Evolutionary conservation across 495 filamentous ascomycete species (phyloP).

Genomic region (Penicillium verhagenii): DNA sequence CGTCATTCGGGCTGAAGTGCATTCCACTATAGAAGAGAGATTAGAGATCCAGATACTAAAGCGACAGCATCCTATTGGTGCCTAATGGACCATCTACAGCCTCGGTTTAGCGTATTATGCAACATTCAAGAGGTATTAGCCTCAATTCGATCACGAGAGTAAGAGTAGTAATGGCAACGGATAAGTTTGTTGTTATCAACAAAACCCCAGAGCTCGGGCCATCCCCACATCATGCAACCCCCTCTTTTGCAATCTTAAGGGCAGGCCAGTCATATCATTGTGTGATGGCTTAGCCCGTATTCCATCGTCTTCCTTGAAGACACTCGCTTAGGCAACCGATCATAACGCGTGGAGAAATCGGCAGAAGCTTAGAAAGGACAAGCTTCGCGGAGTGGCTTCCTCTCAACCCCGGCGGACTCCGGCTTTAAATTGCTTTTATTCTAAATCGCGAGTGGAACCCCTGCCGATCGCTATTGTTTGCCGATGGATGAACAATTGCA

Average conservation of each 20-base stretch:
- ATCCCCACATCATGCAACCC: neutral
- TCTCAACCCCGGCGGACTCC: slow-evolving; percentile 15
- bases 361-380: slow-evolving; percentile 15
- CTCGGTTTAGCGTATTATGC: neutral
- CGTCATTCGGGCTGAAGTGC: too few species aligned
- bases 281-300: neutral
- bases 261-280: too few species aligned
- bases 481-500: neutral
- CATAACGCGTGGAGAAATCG: slow-evolving; percentile 3
- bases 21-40: too few species aligned
- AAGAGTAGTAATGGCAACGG: neutral
- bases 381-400: slow-evolving; percentile 10
- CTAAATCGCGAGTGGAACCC: slow-evolving; percentile 3
- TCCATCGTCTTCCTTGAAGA: neutral
- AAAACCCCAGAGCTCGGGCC: neutral
- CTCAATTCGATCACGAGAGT: too few species aligned
- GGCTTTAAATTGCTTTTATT: neutral
- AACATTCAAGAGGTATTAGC: too few species aligned
- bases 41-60: too few species aligned
- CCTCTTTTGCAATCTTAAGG: neutral
- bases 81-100: neutral
- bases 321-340: neutral
- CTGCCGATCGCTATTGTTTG: slow-evolving; percentile 9
- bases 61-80: too few species aligned
- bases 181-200: neutral